Percentiles rank a stretch among this genome's conserved stretches.
phyloP scores from a whole-genome alignment of 306 rosid species.

The Cyclanthera cordifolia region DNA sequence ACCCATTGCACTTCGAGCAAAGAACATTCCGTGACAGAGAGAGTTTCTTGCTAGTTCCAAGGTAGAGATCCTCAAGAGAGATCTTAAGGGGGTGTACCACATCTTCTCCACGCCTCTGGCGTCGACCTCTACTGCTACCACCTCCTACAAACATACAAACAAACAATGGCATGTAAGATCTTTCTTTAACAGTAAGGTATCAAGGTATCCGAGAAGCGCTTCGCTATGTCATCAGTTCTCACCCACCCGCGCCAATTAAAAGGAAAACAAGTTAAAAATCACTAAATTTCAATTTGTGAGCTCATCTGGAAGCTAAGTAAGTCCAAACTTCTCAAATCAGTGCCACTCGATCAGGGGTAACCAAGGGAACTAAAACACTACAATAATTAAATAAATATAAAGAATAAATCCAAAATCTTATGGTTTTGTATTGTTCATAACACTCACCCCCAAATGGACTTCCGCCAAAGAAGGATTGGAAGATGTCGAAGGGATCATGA shows the following conservation, averaged over 20 bases:
- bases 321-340: background rate
- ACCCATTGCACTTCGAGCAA: constrained; percentile 81
- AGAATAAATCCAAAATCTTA: background rate
- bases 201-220: background rate
- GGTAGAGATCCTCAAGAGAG: constrained; percentile 66
- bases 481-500: constrained; percentile 76
- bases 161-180: background rate
- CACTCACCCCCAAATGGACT: constrained; percentile 39
- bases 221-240: background rate
- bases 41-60: constrained; percentile 65
- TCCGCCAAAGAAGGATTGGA: constrained; percentile 62
- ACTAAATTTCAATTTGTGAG: background rate
- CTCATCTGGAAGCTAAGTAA: background rate
- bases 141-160: constrained; percentile 36
- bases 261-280: background rate
- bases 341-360: background rate
- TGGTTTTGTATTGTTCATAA: background rate
- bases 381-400: background rate
- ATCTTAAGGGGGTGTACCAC: constrained; percentile 68
- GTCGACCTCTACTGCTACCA: constrained; percentile 58
- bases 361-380: background rate
- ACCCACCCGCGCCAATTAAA: background rate
- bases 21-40: constrained; percentile 57
- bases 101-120: constrained; percentile 77
- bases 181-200: background rate